phyloP scores from a whole-genome alignment of 2,329 filamentous ascomycete genomes.

The Cyclaneusma minus region DNA sequence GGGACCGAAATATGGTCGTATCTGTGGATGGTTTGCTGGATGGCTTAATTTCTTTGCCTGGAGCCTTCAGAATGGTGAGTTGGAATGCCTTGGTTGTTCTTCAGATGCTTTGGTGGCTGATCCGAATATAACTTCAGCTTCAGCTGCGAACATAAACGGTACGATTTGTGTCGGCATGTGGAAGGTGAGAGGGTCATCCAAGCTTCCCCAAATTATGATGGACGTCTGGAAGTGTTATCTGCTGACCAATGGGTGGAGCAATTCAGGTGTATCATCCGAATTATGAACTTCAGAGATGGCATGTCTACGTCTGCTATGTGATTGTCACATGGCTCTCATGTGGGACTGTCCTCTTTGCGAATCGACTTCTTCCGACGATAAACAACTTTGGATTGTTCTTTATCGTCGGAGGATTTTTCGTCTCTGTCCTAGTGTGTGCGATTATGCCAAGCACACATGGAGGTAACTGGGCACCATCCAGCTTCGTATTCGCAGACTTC shows the following conservation, averaged over 20 bases:
- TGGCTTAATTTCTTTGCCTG: constrained; percentile 36
- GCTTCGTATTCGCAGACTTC: constrained; percentile 29
- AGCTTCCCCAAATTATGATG: no score
- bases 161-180: no score
- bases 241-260: no score
- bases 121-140: no score
- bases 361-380: constrained; percentile 33
- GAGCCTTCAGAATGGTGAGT: constrained; percentile 9
- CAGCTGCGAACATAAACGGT: no score
- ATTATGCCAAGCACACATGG: constrained; percentile 34
- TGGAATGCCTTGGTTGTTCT: neutral
- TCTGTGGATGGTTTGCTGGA: constrained; percentile 31
- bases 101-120: constrained; percentile 8
- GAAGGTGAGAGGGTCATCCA: no score
- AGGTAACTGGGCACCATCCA: constrained; percentile 22
- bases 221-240: no score
- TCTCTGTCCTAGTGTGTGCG: constrained; percentile 38
- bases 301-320: constrained; percentile 32
- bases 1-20: constrained; percentile 29
- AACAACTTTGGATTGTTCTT: constrained; percentile 38
- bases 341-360: constrained; percentile 33
- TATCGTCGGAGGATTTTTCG: constrained; percentile 33
- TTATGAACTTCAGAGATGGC: constrained; percentile 29
- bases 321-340: constrained; percentile 30
- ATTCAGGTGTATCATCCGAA: constrained; percentile 30